Base-by-base conservation (phyloP, 441 rosid species). In the Daphne laureola region DNA sequence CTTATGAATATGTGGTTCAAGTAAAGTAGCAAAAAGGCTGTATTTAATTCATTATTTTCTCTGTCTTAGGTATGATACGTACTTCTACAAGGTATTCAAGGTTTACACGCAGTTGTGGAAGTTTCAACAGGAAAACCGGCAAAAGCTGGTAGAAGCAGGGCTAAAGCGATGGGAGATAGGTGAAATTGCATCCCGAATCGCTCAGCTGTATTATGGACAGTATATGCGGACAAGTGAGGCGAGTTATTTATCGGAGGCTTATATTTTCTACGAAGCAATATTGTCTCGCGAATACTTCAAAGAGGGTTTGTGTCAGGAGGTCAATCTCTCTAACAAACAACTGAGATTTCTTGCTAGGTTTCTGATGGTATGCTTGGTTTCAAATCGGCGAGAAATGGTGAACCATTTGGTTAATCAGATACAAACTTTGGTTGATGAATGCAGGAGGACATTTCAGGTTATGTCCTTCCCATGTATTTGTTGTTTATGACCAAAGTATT, bases 111-210 rank as follows among this genome's bases (percentile, higher is more conserved):
- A 88, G 27, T 16, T 92, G 58, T 92, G 96, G 98, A 92, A 92
- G 77, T 88, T 82, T 68, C 98, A 88, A 61, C 98, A 92, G 70
- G 98, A 88, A 25, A 92, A 92, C 63, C 66, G 98, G 54, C 94
- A 82, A 76, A 86, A 88, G 71, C 77, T 92, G 55, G 91, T 88
- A 25, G 98, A 92, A 57, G 70, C 94, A 4, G 98, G 98, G 56
- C 91, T 92, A 43, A 88, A 86, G 79, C 77, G 96, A 67, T 86
- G 95, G 90, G 98, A 92, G 80, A 92, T 92, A 52, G 98, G 98
- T 1, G 96, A 92, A 78, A 92, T 88, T 11, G 96, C 98, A 0
- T 92, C 96, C 43, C 78, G 98, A 11, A 92, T 92, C 60, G 96
- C 84, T 6, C 98, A 88, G 76, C 93, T 88, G n/a, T 86, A 92